A percentile compares a stretch with the other conserved stretches of the same genome.
Evolutionary conservation across 441 rosid species (phyloP).

Genomic region (Populus hybrid): DNA sequence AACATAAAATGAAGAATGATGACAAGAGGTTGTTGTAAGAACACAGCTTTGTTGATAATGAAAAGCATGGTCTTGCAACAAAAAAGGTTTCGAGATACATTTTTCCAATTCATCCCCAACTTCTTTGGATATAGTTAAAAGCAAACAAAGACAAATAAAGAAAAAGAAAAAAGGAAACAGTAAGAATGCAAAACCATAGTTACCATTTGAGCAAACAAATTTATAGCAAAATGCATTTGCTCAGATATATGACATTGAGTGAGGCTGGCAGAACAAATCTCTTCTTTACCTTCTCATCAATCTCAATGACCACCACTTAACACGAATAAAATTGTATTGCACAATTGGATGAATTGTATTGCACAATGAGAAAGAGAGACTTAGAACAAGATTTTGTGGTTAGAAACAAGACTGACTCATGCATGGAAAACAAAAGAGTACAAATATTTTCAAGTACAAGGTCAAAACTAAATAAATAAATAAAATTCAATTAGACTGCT

Average conservation of each 20-base stretch:
- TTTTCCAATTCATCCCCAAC: neutral
- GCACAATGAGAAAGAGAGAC: neutral
- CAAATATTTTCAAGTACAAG: neutral
- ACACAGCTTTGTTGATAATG: neutral
- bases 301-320: neutral
- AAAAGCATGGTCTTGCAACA: neutral
- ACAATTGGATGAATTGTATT: neutral
- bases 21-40: neutral
- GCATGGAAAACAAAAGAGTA: neutral
- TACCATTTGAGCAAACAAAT: neutral
- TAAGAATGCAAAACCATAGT: slow-evolving; percentile 1
- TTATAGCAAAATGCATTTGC: neutral
- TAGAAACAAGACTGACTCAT: neutral
- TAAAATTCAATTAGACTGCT: slow-evolving; percentile 24
- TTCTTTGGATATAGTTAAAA: neutral
- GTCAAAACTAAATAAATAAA: neutral
- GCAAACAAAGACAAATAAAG: neutral
- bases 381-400: neutral
- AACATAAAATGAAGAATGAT: neutral
- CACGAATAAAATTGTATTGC: neutral
- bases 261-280: neutral
- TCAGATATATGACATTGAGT: neutral
- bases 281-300: neutral
- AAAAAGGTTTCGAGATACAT: neutral
- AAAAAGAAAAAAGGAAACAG: neutral